Evolutionary conservation across 2,329 filamentous ascomycete genomes (phyloP), one percentile per base, ranked within the genome.

Genomic region (Lachnellula willkommii): DNA sequence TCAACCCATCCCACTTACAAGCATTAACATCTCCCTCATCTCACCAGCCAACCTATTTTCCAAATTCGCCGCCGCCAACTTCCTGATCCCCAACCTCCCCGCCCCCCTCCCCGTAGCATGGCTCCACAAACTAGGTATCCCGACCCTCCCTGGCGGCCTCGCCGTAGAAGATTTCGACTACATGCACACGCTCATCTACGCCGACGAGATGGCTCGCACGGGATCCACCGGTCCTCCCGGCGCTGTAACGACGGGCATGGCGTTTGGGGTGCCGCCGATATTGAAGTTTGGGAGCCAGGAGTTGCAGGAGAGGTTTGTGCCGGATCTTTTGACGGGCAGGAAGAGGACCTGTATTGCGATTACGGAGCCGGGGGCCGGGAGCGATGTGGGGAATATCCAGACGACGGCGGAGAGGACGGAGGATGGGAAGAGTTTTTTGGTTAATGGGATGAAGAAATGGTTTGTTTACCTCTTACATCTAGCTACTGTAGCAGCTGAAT

Each of bases 381-480:
- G 80, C 52, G 88, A 91, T 67, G 88, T 91, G 1, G 85, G 86
- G 6, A 87, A 85, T 64, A 87, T 90, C 61, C 77, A 78, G 4
- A 90, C 87, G 0, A 87, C 82, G 0, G 88, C 87, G 2, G 74
- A 70, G 4, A 85, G 83, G 69, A 80, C 76, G 6, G 66, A 74
- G 0, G 83, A 87, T 65, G 86, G 87, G 11, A 84, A 83, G 67
- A 73, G 82, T 64, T 91, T 87, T 66, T 77, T 90, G 47, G 73
- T 90, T 48, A 90, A 88, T 56, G 87, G 87, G n/a, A 77, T 79
- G 0, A 90, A 90, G 79, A 90, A 91, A 73, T 91, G 88, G 87
- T 63, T 48, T 42, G 47, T 40, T 47, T 12, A 43, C n/a, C 39
- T 39, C 17, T 24, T 39, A 7, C 2, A 8, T 42, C 43, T 40